phyloP scores from a whole-genome alignment of 2,329 filamentous ascomycete genomes.

The Metarhizium rileyi region DNA sequence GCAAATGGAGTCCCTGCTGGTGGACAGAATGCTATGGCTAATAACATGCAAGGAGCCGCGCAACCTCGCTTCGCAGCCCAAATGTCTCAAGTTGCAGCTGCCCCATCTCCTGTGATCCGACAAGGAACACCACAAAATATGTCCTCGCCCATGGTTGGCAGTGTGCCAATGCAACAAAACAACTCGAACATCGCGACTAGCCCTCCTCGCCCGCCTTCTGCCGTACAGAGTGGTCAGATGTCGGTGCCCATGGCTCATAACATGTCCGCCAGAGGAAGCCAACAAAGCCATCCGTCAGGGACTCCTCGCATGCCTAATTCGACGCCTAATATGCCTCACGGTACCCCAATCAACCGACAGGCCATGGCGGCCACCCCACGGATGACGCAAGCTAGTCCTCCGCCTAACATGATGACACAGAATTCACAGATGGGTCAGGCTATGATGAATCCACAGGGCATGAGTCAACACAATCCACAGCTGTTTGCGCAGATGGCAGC shows the following conservation, averaged over 20 bases:
- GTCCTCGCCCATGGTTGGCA: slow-evolving; percentile 56
- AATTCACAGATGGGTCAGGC: slow-evolving; percentile 42
- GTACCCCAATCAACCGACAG: slow-evolving; percentile 46
- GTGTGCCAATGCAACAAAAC: slow-evolving; percentile 53
- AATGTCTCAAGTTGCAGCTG: slow-evolving; percentile 47
- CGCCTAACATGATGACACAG: slow-evolving; percentile 49
- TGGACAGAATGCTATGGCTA: slow-evolving; percentile 26
- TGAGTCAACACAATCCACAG: slow-evolving; percentile 29
- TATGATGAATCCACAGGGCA: slow-evolving; percentile 41
- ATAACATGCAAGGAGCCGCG: slow-evolving; percentile 27
- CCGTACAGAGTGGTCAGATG: slow-evolving; percentile 51
- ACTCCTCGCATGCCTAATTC: slow-evolving; percentile 53
- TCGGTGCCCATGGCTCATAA: slow-evolving; percentile 49
- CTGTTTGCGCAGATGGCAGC: slow-evolving; percentile 36
- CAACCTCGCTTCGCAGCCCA: slow-evolving; percentile 43
- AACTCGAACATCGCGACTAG: slow-evolving; percentile 60
- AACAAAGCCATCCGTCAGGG: slow-evolving; percentile 55
- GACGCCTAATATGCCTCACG: slow-evolving; percentile 51
- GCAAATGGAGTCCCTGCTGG: slow-evolving; percentile 24
- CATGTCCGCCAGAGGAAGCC: slow-evolving; percentile 55
- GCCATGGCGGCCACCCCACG: slow-evolving; percentile 48
- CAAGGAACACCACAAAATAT: slow-evolving; percentile 56
- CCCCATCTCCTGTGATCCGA: slow-evolving; percentile 57
- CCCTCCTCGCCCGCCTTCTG: slow-evolving; percentile 56
- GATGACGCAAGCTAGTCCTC: slow-evolving; percentile 53